These are phyloP conservation scores for Hypericum androsaemum DNA, from an alignment of 345 rosid species.

Conservation along the genomic window DNA sequence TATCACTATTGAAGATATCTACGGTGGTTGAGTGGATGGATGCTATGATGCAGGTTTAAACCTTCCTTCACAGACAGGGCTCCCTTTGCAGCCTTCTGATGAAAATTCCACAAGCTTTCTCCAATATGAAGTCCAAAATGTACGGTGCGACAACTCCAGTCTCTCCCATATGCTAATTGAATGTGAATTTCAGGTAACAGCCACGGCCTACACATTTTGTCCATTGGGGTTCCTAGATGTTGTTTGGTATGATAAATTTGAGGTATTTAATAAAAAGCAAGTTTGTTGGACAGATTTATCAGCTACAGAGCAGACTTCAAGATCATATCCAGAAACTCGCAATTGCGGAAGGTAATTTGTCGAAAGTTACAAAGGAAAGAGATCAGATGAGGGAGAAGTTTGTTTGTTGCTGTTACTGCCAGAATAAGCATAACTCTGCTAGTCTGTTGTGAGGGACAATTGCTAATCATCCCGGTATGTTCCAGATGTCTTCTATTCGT, in stretches of 20 bases:
- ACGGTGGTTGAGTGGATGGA: slow-evolving; percentile 42
- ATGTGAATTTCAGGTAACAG: slow-evolving; percentile 67
- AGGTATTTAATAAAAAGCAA: no score
- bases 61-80: slow-evolving; percentile 28
- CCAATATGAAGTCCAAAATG: slow-evolving; percentile 53
- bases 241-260: no score
- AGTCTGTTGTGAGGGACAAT: slow-evolving; percentile 34
- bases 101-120: slow-evolving; percentile 74
- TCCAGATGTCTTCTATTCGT: slow-evolving; percentile 4
- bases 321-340: slow-evolving; percentile 48
- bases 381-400: slow-evolving; percentile 78
- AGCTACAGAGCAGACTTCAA: slow-evolving; percentile 46
- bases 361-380: slow-evolving; percentile 70
- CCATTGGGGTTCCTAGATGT: no score
- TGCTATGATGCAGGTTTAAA: slow-evolving; percentile 35
- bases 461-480: slow-evolving; percentile 68
- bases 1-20: slow-evolving; percentile 71
- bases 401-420: slow-evolving; percentile 56
- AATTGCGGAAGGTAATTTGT: slow-evolving; percentile 37
- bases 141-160: slow-evolving; percentile 57
- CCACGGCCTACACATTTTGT: no score
- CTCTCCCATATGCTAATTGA: slow-evolving; percentile 59
- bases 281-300: slow-evolving; percentile 33
- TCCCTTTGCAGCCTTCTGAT: slow-evolving; percentile 33
- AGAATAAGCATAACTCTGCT: slow-evolving; percentile 77